These are phyloP conservation scores for Eimeria tenella DNA, from an alignment of 169 alveolate genomes.

Conservation along the genomic window DNA sequence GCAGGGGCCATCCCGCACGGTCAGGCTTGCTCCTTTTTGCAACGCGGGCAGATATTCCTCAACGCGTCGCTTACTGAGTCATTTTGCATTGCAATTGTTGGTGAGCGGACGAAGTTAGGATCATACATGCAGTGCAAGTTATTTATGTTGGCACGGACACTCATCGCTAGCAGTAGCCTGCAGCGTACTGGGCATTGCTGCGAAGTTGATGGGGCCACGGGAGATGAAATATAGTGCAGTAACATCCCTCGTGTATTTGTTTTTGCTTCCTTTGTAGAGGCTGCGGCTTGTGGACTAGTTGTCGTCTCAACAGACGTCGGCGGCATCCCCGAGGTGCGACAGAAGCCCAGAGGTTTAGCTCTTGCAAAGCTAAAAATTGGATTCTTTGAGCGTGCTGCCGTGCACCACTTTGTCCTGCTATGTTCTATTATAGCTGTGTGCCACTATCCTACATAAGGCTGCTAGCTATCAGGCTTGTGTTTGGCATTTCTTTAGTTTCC, in stretches of 20 bases:
- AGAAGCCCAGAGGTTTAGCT: no score
- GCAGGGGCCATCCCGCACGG: conserved; percentile 94
- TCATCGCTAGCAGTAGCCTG: not conserved
- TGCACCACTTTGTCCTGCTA: no score
- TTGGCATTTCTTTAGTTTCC: not conserved
- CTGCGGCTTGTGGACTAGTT: conserved; percentile 99
- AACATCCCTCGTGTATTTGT: no score
- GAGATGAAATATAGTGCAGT: no score
- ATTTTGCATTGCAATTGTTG: conserved; percentile 98
- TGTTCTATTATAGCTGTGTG: no score
- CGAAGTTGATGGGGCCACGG: no score
- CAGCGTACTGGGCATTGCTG: no score
- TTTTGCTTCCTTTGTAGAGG: conserved; percentile 90
- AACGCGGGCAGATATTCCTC: conserved; percentile 98
- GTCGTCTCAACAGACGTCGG: conserved; percentile 99
- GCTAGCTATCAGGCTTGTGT: not conserved
- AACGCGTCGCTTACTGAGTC: conserved; percentile 99
- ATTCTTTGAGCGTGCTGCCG: no score
- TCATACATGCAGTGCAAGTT: no score
- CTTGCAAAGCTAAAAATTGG: no score
- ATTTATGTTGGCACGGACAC: no score
- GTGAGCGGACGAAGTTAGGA: conserved; percentile 67
- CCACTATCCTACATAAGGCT: not conserved
- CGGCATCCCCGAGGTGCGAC: conserved; percentile 96
- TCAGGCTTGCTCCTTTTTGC: conserved; percentile 95